Evolutionary conservation across 306 rosid species (phyloP), one percentile per base, ranked within the genome.

Genomic region (Acacia acuminata): DNA sequence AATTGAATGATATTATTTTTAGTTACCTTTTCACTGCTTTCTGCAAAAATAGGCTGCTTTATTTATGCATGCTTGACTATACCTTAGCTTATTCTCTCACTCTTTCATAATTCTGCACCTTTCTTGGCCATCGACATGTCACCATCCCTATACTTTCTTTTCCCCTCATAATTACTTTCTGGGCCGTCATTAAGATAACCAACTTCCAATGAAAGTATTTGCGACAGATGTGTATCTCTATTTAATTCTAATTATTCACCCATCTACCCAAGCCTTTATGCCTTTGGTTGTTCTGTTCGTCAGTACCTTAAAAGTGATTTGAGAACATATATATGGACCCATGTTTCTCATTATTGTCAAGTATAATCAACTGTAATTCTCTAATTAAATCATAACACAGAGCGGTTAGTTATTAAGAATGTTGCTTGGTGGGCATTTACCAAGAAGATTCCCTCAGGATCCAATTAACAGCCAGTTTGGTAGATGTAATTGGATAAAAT

Each of bases 61-160:
- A 83, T 84, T 88, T 81, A 87, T 84, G 84, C 84, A 87, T 80
- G 90, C 87, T 87, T 83, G 87, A 87, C 91, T 56, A 38, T 68
- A 4, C 34, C 65, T 56, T n/a, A 85, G 53, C 53, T 83, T 85
- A 67, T 60, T 44, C 65, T 71, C n/a, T 79, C 84, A 78, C 82
- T 82, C 81, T 13, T 34, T 34, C 86, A 82, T 86, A 84, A 90
- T 83, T 89, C 89, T 78, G 81, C 79, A 9, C 82, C 88, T 86
- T 83, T 86, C 87, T 82, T 81, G 79, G 84, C 88, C 84, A 77
- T 82, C 79, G 89, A 87, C 85, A 87, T 71, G 92, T 86, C 93
- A 72, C 93, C 70, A 45, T 89, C 88, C 79, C 44, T 4, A 48
- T 48, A 38, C 82, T 84, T 72, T 73, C 78, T 86, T 83, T 89